Base-by-base conservation (phyloP, 2,329 filamentous ascomycete genomes). In the Paramyrothecium roridum region DNA sequence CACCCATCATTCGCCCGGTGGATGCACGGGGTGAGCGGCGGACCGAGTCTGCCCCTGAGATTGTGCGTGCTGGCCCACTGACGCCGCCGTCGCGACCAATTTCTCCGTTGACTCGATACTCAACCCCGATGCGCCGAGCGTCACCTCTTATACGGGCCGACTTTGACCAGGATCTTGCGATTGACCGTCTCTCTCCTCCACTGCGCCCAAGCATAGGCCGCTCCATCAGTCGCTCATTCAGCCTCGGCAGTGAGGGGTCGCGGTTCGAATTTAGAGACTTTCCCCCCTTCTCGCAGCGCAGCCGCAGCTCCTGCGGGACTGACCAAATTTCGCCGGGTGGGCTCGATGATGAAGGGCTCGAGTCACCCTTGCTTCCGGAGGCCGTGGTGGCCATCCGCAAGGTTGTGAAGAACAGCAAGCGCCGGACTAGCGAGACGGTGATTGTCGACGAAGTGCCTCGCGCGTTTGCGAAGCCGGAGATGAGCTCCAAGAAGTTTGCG, bases 401-500 rank as follows among this genome's bases (percentile, higher is more conserved):
- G 50, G 53, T 37, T 3, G 64, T 58, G 3, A 64, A 62, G 40
- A 55, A 63, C 7, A 58, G 58, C 1, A 53, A 59, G 3, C 54
- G 65, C 12, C 56, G 56, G 22, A 46, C 53, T 16, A 63, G 59
- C 16, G 71, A 70, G 55, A 64, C 65, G 11, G 67, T 61, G 0
- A 57, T 71, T 11, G 61, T 66, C 1, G 69, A 71, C 13, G 66
- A 70, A 17, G 58, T 63, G 10, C 63, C 65, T 0, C 57, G 64
- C 37, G 64, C 67, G 30, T 70, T 74, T 60, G 54, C 61, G 11
- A 71, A 65, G 54, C 72, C 72, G 2, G 63, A 70, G 43, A 62
- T 67, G 3, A 63, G 67, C 37, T 60, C 65, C 2, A 74, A 78
- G 22, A 82, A 79, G 63, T 84, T 84, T 59, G 76, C 80, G 61